These are phyloP conservation scores for Emericellopsis terricola DNA, from an alignment of 495 filamentous ascomycete genomes.

Conservation along the genomic window DNA sequence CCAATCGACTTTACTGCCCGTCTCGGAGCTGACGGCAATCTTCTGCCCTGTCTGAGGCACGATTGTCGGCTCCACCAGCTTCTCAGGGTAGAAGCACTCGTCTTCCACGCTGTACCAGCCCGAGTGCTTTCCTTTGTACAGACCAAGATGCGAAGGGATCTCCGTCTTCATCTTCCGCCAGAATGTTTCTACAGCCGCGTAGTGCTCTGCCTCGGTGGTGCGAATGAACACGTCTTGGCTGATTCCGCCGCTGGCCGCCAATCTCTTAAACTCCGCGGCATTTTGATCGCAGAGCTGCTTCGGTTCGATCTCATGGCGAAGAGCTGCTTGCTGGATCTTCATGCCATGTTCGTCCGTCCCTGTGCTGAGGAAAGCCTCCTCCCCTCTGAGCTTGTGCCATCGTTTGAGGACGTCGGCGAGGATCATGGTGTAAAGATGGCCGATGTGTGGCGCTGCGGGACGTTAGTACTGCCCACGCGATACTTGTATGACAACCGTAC, in stretches of 20 bases:
- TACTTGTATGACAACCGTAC: constrained; percentile 23
- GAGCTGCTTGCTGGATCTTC: constrained; percentile 86
- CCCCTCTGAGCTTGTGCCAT: constrained; percentile 66
- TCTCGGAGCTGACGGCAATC: constrained; percentile 70
- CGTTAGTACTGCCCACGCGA: neutral
- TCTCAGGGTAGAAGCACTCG: constrained; percentile 83
- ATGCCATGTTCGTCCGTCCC: constrained; percentile 98
- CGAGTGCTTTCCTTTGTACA: constrained; percentile 73
- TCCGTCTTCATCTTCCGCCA: constrained; percentile 50
- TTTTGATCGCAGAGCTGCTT: constrained; percentile 40
- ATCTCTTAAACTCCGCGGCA: constrained; percentile 43
- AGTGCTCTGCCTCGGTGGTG: constrained; percentile 69
- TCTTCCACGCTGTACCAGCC: constrained; percentile 97
- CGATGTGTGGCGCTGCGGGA: constrained; percentile 70
- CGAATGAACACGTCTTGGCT: constrained; percentile 74
- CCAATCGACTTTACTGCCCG: constrained; percentile 86
- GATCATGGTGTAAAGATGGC: constrained; percentile 86
- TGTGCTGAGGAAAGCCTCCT: constrained; percentile 56
- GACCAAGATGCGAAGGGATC: constrained; percentile 43
- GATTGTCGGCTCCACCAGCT: constrained; percentile 49
- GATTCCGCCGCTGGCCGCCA: constrained; percentile 51
- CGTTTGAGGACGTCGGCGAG: constrained; percentile 81
- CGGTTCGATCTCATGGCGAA: constrained; percentile 32
- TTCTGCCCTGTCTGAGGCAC: constrained; percentile 69
- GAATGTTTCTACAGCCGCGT: constrained; percentile 75